Evolutionary conservation across 768 basidiomycete species (phyloP).

Genomic region (Russula compacta): DNA sequence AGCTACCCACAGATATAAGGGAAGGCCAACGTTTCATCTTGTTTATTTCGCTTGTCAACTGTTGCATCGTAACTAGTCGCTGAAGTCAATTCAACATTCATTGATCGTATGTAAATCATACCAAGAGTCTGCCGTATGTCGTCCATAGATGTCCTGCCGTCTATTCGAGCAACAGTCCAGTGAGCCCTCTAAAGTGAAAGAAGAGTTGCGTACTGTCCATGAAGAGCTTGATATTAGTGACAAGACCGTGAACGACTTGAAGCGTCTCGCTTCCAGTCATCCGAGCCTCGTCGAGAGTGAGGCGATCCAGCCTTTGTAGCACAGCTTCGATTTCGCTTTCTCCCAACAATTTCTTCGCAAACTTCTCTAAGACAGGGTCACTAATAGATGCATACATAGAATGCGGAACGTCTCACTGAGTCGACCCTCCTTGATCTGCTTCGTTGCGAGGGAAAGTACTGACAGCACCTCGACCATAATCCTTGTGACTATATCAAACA

Average conservation of each 20-base stretch:
- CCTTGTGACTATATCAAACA: neutral
- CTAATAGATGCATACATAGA: too few species aligned
- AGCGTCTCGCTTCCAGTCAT: neutral
- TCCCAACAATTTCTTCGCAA: neutral
- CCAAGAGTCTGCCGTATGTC: neutral
- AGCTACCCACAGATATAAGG: too few species aligned
- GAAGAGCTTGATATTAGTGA: neutral
- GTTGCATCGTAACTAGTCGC: neutral
- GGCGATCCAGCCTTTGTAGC: neutral
- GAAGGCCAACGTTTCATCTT: neutral
- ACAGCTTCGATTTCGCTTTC: neutral
- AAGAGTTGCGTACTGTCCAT: neutral
- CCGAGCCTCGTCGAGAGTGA: neutral
- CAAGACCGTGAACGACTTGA: neutral
- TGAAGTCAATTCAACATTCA: too few species aligned
- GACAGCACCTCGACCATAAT: neutral
- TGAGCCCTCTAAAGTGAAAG: neutral
- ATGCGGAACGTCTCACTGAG: neutral
- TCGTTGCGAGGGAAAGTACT: neutral
- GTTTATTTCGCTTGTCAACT: neutral
- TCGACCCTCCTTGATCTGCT: neutral
- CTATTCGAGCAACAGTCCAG: neutral
- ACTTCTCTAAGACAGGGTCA: neutral
- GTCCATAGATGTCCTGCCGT: neutral
- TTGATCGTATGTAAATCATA: neutral